Evolutionary conservation across 306 rosid genomes (phyloP), one percentile per base, ranked within the genome.

Genomic region (Citrullus amarus): DNA sequence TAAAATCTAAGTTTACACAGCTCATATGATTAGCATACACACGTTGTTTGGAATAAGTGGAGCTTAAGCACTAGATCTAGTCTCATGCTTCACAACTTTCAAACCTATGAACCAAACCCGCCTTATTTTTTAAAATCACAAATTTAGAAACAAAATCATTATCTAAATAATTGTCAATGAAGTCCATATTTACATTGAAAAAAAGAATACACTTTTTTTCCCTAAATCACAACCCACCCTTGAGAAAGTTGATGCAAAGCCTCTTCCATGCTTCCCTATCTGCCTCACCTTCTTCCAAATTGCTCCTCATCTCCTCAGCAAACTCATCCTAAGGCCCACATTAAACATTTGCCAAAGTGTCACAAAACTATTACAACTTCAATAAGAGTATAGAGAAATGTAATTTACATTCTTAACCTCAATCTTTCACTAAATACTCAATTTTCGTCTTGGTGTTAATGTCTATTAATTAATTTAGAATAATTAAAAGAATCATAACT

Each of bases 231-330:
- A 79, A 82, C 44, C 78, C 76, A 74, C 84, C 87, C 84, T 94
- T 92, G 22, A 94, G 88, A 81, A 94, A 94, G 82, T 79, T 61
- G 16, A 80, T 36, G 80, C 97, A 94, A 8, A 92, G 38, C 73
- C 34, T 89, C 88, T 78, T 88, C 96, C 88, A 92, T 17, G 91
- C 88, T 62, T 92, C 97, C 71, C 69, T 77, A 30, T 94, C 96
- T 14, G 97, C 89, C 63, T 94, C 89, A 15, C 76, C 34, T 39
- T 79, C 72, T 76, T 72, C 82, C 43, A 90, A 75, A 66, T 84
- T 89, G 0, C 71, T 78, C 87, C 83, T 89, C 76, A 83, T 56
- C 68, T 89, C 93, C 77, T 74, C 78, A 14, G 87, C 88, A 78
- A 80, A 85, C 6, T 68, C 53, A 65, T 88, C 94, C 97, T 94